These are phyloP conservation scores for Fraxinus xanthoxyloides DNA, from an alignment of 305 asterid genomes.

Conservation along the genomic window DNA sequence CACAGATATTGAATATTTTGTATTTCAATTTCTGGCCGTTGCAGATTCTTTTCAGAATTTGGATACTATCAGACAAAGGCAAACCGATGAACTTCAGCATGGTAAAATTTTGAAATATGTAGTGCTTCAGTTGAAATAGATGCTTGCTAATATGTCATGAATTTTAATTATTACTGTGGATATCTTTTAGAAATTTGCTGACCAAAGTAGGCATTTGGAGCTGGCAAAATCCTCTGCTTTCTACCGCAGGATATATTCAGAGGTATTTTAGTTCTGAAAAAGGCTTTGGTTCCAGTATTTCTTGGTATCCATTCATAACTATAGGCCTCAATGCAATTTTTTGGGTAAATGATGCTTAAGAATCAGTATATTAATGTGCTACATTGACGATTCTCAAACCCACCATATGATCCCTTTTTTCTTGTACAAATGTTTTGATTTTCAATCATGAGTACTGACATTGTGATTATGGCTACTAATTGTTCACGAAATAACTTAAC, in stretches of 20 bases:
- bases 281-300: not conserved
- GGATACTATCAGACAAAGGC: not conserved
- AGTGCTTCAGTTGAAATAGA: not conserved
- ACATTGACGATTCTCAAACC: not conserved
- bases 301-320: not conserved
- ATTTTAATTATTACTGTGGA: not conserved
- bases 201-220: constrained; percentile 26
- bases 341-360: not conserved
- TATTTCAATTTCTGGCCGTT: not conserved
- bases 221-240: constrained; percentile 54
- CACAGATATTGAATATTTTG: not conserved
- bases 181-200: constrained; percentile 19
- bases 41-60: not conserved
- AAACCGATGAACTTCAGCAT: not conserved
- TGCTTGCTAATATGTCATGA: not conserved
- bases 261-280: constrained; percentile 37
- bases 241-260: constrained; percentile 62
- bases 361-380: not conserved
- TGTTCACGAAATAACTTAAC: not conserved
- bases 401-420: not conserved
- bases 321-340: not conserved
- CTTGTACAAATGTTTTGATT: not conserved
- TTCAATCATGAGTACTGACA: not conserved
- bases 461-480: not conserved
- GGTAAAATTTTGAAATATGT: constrained; percentile 3